Base-by-base conservation (phyloP, 345 rosid genomes). In the Passiflora organensis region DNA sequence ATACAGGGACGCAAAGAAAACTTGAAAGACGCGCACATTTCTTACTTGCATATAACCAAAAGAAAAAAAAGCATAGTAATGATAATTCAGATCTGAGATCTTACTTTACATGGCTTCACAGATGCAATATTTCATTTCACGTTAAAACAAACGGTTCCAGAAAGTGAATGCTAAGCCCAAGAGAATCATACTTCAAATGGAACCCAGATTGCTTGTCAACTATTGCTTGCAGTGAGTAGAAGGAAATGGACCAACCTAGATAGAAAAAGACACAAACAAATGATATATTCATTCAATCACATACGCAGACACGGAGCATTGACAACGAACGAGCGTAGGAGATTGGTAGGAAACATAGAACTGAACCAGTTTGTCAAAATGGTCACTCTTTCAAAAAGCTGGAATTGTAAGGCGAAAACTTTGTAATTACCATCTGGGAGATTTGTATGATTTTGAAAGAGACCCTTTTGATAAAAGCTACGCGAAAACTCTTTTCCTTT, bases 31-130 rank as follows among this genome's bases (percentile, higher is more conserved):
- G 8, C 34, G 8, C 34, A 28, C 8, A 28, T 28, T 28, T 28
- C 34, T 2, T 28, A 28, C 8, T 28, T 8, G 3, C 8, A 28
- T 8, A 28, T 3, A 28, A 28, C 8, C n/a, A n/a, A n/a, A n/a
- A 42, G 69, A 71, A 50, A 73, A 72, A 69, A 64, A 37, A 76
- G 50, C 67, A 71, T 63, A 59, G 43, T 32, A 32, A 68, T 34
- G 55, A 25, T 20, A 66, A 82, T 74, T 74, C 71, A 82, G 95
- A 89, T 82, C 89, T 79, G 84, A 59, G 76, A 78, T 72, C 94
- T 77, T 65, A 85, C 71, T 51, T 65, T 34, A 43, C 82, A 60
- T 55, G 50, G 66, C 56, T 49, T 51, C 41, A 63, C 48, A 63
- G 72, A 67, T 71, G 68, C 60, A 39, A 66, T 45, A 39, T 53